Conservation (phyloP, 768 basidiomycete species). For the Rhodocollybia butyracea region DNA sequence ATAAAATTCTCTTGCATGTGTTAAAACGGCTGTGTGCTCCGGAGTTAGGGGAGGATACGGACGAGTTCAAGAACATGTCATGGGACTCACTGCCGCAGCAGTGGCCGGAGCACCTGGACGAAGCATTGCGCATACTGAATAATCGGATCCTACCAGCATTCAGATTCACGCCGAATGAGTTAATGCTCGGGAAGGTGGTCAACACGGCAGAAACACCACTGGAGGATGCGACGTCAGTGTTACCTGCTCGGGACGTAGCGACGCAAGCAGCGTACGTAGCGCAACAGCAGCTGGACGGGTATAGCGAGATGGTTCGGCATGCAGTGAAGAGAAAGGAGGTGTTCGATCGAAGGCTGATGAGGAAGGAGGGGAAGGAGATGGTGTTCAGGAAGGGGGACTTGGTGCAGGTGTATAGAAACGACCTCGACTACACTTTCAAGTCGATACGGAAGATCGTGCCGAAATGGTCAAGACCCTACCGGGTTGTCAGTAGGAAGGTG, state of each 20-base stretch:
- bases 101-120: not conserved
- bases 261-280: too few relatives aligned
- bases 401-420: not conserved
- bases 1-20: conserved; percentile 20
- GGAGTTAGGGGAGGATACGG: not conserved
- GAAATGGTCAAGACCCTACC: not conserved
- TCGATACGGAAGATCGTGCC: not conserved
- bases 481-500: not conserved
- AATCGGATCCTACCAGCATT: not conserved
- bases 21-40: conserved; percentile 30
- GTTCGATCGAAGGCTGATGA: not conserved
- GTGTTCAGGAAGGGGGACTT: not conserved
- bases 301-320: not conserved
- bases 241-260: too few relatives aligned
- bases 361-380: not conserved
- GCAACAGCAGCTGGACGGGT: not conserved
- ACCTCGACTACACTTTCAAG: not conserved
- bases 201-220: not conserved
- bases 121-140: not conserved
- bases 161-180: not conserved
- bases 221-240: too few relatives aligned
- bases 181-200: not conserved
- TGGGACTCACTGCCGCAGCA: not conserved
- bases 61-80: not conserved
- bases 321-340: not conserved